Evolutionary conservation across 2,329 filamentous ascomycete genomes (phyloP), one percentile per base, ranked within the genome.

Genomic region (Trichoderma endophyticum): DNA sequence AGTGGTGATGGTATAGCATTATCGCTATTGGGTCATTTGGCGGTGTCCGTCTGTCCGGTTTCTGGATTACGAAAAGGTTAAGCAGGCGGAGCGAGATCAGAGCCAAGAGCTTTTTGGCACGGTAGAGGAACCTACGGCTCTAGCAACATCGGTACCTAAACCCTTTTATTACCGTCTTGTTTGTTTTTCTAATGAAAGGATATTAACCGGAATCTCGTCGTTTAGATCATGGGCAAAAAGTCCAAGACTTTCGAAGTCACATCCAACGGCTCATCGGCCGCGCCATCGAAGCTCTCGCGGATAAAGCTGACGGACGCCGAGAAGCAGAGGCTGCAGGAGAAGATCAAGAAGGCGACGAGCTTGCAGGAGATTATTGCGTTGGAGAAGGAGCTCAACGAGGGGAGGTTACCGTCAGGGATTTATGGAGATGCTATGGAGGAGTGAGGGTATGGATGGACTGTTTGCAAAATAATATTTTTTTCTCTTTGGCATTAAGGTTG

Each of bases 381-480:
- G 79, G 96, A 99, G 85, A 97, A 95, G 85, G 93, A 96, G 82
- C 83, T 98, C 75, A 93, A 93, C 74, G 95, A 98, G 81, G 96
- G 96, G 2, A 87, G 93, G 78, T 87, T 98, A 81, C 95, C 95
- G 3, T 86, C 88, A 39, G 92, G 90, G 32, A 87, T 71, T 43
- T 85, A 88, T 43, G 78, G 83, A 43, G 85, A 84, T 60, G 83
- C 81, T 15, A 91, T 91, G 89, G 88, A 91, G 81, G 88, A 91
- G 77, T 91, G 81, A 61, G 36, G 28, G 18, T 8, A 34, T 21
- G 18, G n/a, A 21, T 21, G 43, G 43, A 12, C 21, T 21, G 43
- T 51, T n/a, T n/a, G 43, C 18, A 51, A 21, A 36, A 26, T 67
- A 30, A 67, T 43, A 3, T 36, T 26, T 24, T 43, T 8, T 43